phyloP scores from a whole-genome alignment of 352 stramenopile species.

The Aphanomyces stellatus region DNA sequence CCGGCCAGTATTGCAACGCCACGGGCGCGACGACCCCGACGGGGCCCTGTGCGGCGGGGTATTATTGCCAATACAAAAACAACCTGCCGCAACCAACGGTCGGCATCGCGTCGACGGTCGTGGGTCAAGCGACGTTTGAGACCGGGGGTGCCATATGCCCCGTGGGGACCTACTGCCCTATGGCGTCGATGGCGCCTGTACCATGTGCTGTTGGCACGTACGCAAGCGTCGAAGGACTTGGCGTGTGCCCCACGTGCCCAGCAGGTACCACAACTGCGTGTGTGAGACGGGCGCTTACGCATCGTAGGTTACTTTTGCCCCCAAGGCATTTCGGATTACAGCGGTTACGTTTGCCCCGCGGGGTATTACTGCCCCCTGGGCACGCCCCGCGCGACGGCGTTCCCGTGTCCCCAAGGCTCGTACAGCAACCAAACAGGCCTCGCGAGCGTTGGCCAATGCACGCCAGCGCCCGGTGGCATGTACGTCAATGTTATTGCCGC shows the following conservation, averaged over 20 bases:
- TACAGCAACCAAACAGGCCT: constrained; percentile 35
- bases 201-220: constrained; percentile 65
- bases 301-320: constrained; percentile 54
- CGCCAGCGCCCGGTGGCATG: neutral
- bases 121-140: constrained; percentile 53
- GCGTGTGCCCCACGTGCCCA: constrained; percentile 61
- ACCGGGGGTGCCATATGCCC: constrained; percentile 51
- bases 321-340: constrained; percentile 29
- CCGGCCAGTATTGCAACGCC: constrained; percentile 44
- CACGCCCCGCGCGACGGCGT: constrained; percentile 37
- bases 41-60: constrained; percentile 45
- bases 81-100: constrained; percentile 26
- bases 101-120: constrained; percentile 29
- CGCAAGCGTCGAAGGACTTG: constrained; percentile 40
- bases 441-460: neutral
- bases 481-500: constrained; percentile 24
- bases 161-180: constrained; percentile 63
- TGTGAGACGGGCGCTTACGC: neutral
- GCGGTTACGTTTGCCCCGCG: constrained; percentile 32
- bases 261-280: constrained; percentile 21
- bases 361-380: constrained; percentile 73
- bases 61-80: constrained; percentile 33
- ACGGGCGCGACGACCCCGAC: constrained; percentile 30
- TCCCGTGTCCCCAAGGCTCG: constrained; percentile 47
- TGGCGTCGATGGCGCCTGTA: constrained; percentile 32